Conservation (phyloP, 345 rosid species). For the Anastatica hierochuntica region DNA sequence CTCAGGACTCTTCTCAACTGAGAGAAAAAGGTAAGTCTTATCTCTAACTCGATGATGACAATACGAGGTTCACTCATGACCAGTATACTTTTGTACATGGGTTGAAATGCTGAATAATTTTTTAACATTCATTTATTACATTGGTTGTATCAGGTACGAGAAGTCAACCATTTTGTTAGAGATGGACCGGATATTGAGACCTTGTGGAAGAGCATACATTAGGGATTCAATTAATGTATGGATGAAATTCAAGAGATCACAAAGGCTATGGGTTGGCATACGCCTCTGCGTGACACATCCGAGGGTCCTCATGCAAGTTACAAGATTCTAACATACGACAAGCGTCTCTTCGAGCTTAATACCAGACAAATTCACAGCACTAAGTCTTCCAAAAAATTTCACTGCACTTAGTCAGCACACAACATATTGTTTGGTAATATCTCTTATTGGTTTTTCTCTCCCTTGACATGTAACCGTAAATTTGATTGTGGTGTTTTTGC, state of each 20-base stretch:
- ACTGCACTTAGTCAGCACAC: slow-evolving; percentile 10
- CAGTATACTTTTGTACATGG: background rate
- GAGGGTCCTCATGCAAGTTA: slow-evolving; percentile 97
- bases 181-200: slow-evolving; percentile 96
- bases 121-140: background rate
- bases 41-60: background rate
- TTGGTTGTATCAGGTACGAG: slow-evolving; percentile 52
- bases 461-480: slow-evolving; percentile 19
- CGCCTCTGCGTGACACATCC: slow-evolving; percentile 53
- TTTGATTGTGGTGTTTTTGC: slow-evolving; percentile 15
- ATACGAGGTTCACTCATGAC: too few species aligned
- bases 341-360: slow-evolving; percentile 37
- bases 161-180: slow-evolving; percentile 86
- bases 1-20: slow-evolving; percentile 78
- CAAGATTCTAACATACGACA: slow-evolving; percentile 69
- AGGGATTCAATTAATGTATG: slow-evolving; percentile 73
- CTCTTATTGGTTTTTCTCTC: background rate
- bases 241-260: slow-evolving; percentile 71
- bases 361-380: background rate
- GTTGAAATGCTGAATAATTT: background rate
- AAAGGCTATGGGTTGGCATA: slow-evolving; percentile 84
- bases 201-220: slow-evolving; percentile 80
- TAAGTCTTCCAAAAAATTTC: too few species aligned
- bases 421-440: slow-evolving; percentile 12
- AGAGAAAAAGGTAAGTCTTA: slow-evolving; percentile 63